Evolutionary conservation across 1,284 basidiomycete genomes (phyloP).

Genomic region (Malassezia caprae): DNA sequence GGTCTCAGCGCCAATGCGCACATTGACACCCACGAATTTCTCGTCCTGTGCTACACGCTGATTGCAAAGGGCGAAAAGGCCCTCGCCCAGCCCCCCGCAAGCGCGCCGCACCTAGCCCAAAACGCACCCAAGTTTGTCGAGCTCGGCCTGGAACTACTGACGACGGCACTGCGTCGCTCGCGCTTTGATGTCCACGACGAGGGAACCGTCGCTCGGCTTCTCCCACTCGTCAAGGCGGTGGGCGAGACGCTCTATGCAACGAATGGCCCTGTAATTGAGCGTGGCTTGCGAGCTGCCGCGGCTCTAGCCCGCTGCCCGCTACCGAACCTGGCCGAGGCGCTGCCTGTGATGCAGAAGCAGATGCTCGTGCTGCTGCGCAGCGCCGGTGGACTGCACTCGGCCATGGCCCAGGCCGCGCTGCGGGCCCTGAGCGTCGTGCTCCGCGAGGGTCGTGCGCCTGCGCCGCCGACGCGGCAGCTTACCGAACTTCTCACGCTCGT

Average conservation of each 20-base stretch:
- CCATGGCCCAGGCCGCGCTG: slow-evolving; percentile 76
- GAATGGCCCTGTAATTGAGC: slow-evolving; percentile 65
- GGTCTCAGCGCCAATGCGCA: slow-evolving; percentile 76
- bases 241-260: slow-evolving; percentile 87
- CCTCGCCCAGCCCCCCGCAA: slow-evolving; percentile 25
- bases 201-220: slow-evolving; percentile 64
- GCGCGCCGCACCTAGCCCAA: slow-evolving; percentile 44
- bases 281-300: slow-evolving; percentile 70
- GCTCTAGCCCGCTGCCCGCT: slow-evolving; percentile 77
- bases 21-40: slow-evolving; percentile 61
- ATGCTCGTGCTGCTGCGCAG: slow-evolving; percentile 75
- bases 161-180: slow-evolving; percentile 72
- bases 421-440: slow-evolving; percentile 76
- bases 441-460: slow-evolving; percentile 56
- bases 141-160: slow-evolving; percentile 84
- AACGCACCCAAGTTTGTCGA: slow-evolving; percentile 70
- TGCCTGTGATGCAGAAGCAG: slow-evolving; percentile 76
- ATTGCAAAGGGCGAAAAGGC: slow-evolving; percentile 83
- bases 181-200: slow-evolving; percentile 74
- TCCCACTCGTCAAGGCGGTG: slow-evolving; percentile 73
- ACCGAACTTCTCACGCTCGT: slow-evolving; percentile 75
- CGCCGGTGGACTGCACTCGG: slow-evolving; percentile 76
- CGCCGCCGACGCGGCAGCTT: slow-evolving; percentile 80
- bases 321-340: slow-evolving; percentile 63
- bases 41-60: slow-evolving; percentile 77